Evolutionary conservation across 441 rosid genomes (phyloP).

Genomic region (Aquilaria agallochum): DNA sequence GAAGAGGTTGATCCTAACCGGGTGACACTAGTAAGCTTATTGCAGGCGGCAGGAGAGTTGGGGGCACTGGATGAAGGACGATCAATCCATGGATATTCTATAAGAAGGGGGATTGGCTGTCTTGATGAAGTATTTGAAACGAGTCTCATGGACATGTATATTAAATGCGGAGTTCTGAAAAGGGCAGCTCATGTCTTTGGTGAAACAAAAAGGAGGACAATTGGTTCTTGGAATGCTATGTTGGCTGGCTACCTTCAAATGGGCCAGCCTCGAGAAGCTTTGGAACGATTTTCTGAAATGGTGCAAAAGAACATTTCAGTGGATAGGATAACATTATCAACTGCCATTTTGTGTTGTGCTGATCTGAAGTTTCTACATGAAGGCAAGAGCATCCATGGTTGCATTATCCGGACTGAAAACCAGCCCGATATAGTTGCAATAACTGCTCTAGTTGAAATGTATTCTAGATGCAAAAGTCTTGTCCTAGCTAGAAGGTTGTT

Average conservation of each 20-base stretch:
- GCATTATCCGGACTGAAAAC: constrained; percentile 16
- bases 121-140: constrained; percentile 29
- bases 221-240: constrained; percentile 30
- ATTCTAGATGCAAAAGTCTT: constrained; percentile 20
- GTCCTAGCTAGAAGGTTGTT: constrained; percentile 24
- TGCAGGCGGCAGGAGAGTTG: constrained; percentile 23
- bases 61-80: constrained; percentile 16
- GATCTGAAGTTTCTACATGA: constrained; percentile 16
- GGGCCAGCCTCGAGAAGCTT: constrained; percentile 20
- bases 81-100: constrained; percentile 24
- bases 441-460: constrained; percentile 31
- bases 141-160: constrained; percentile 26
- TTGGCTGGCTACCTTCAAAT: constrained; percentile 20
- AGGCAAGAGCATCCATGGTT: constrained; percentile 31
- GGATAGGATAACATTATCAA: constrained; percentile 23
- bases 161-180: constrained; percentile 18
- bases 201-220: constrained; percentile 12
- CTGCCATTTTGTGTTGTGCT: constrained; percentile 25
- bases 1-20: constrained; percentile 21
- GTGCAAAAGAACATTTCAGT: constrained; percentile 17
- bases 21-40: constrained; percentile 29
- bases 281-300: constrained; percentile 17
- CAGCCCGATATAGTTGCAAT: constrained; percentile 24
- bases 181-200: constrained; percentile 16
- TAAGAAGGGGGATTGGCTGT: constrained; percentile 26